phyloP scores from a whole-genome alignment of 1,284 basidiomycete species.

The Heterobasidion occidentale region DNA sequence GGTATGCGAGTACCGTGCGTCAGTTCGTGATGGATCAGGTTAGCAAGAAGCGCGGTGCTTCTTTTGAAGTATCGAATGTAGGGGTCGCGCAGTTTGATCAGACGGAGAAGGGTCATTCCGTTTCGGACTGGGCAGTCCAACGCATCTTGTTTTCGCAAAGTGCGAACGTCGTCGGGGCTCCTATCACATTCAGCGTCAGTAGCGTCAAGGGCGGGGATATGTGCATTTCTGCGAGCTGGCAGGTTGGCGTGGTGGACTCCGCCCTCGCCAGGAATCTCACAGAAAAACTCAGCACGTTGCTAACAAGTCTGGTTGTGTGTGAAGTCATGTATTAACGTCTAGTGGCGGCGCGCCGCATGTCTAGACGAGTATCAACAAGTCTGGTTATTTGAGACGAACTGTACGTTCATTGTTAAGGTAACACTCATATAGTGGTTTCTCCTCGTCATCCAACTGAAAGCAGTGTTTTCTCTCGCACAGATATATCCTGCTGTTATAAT shows the following conservation, averaged over 20 bases:
- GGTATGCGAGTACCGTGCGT: slow-evolving; percentile 3
- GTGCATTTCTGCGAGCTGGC: slow-evolving; percentile 5
- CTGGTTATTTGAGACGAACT: not conserved
- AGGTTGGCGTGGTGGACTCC: slow-evolving; percentile 4
- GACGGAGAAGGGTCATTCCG: not conserved
- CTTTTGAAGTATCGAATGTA: slow-evolving; percentile 7
- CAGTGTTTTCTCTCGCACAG: too few relatives aligned
- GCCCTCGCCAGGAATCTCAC: not conserved
- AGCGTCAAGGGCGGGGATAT: slow-evolving; percentile 6
- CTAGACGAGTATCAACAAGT: too few relatives aligned
- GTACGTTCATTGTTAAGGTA: too few relatives aligned
- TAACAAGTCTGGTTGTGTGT: not conserved
- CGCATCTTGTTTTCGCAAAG: slow-evolving; percentile 8
- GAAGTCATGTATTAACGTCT: too few relatives aligned
- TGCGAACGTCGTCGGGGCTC: not conserved
- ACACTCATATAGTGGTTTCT: too few relatives aligned
- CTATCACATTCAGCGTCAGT: slow-evolving; percentile 4
- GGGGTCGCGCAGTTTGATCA: not conserved
- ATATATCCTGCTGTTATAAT: too few relatives aligned
- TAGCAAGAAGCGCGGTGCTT: not conserved
- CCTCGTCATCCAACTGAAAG: too few relatives aligned
- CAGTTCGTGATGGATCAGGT: not conserved
- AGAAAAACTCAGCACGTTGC: not conserved
- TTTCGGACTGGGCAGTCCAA: slow-evolving; percentile 1
- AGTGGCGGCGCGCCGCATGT: too few relatives aligned